phyloP scores from a whole-genome alignment of 495 filamentous ascomycete species.

The Penicillium cosmopolitanum region DNA sequence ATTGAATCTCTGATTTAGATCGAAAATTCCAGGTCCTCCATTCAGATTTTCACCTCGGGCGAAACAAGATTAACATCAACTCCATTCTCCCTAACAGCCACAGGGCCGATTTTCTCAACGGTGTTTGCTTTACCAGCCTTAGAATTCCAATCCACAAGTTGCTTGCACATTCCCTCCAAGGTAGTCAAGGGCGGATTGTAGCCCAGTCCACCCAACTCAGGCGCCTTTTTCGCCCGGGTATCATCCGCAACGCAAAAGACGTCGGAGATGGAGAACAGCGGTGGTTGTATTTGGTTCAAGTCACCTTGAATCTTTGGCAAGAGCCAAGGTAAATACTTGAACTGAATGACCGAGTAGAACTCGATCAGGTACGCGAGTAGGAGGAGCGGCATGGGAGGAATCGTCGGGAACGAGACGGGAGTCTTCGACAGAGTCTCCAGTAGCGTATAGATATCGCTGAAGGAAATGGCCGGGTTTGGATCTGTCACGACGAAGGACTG shows the following conservation, averaged over 20 bases:
- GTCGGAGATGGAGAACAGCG: slow-evolving; percentile 55
- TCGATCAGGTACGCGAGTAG: slow-evolving; percentile 54
- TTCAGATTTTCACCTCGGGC: slow-evolving; percentile 20
- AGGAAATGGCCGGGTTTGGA: slow-evolving; percentile 40
- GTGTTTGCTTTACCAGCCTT: slow-evolving; percentile 22
- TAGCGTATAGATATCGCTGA: slow-evolving; percentile 40
- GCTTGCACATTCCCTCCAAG: slow-evolving; percentile 56
- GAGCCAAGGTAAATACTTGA: slow-evolving; percentile 42
- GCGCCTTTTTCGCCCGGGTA: slow-evolving; percentile 41
- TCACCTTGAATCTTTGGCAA: slow-evolving; percentile 47
- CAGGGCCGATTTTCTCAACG: slow-evolving; percentile 13
- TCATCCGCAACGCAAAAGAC: slow-evolving; percentile 53
- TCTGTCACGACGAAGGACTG: slow-evolving; percentile 47
- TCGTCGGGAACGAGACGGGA: slow-evolving; percentile 33
- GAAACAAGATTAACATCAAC: slow-evolving; percentile 28
- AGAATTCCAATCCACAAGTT: slow-evolving; percentile 57
- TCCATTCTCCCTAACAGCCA: slow-evolving; percentile 21
- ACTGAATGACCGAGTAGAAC: slow-evolving; percentile 50
- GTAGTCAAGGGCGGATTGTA: slow-evolving; percentile 55
- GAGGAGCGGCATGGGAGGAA: slow-evolving; percentile 38
- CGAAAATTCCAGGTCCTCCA: background rate
- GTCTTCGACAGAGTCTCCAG: slow-evolving; percentile 36
- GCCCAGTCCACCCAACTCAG: slow-evolving; percentile 53
- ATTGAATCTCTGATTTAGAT: too few species aligned
- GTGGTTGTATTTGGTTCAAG: slow-evolving; percentile 55